Evolutionary conservation across 495 filamentous ascomycete species (phyloP).

Genomic region (Aspergillus bertholletiae): DNA sequence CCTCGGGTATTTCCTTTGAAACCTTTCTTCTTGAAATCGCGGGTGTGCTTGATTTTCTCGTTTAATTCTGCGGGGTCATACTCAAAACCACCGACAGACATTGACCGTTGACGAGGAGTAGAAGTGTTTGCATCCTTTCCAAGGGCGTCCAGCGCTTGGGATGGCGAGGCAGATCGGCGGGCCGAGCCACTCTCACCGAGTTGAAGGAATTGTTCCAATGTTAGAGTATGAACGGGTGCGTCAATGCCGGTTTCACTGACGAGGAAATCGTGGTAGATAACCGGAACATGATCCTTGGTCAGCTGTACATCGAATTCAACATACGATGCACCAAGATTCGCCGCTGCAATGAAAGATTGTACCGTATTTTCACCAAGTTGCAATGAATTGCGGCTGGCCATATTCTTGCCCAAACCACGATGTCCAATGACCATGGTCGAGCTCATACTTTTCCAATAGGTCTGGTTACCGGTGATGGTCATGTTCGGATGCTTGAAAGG

Average conservation of each 20-base stretch:
- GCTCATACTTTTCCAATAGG: conserved; percentile 88
- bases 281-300: conserved; percentile 96
- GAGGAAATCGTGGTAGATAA: conserved; percentile 98
- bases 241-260: conserved; percentile 98
- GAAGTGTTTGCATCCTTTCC: conserved; percentile 12
- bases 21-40: conserved; percentile 87
- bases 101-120: conserved; percentile 43
- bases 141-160: conserved; percentile 1
- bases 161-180: conserved; percentile 47
- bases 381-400: conserved; percentile 71
- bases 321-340: conserved; percentile 86
- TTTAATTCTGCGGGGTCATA: conserved; percentile 59
- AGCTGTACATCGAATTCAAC: conserved; percentile 96
- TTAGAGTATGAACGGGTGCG: conserved; percentile 92
- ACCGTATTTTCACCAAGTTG: conserved; percentile 96
- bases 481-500: conserved; percentile 93
- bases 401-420: conserved; percentile 88
- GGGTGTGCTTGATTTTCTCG: conserved; percentile 95
- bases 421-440: conserved; percentile 92
- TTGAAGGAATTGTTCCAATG: conserved; percentile 87
- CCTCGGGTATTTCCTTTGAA: conserved; percentile 96
- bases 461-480: conserved; percentile 81
- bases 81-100: conserved; percentile 54
- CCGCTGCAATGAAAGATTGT: conserved; percentile 91
- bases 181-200: conserved; percentile 59